Percentiles rank a stretch among this genome's conserved stretches.
Evolutionary conservation across 2,329 filamentous ascomycete species (phyloP).

Genomic region (Trichoderma hamatum): DNA sequence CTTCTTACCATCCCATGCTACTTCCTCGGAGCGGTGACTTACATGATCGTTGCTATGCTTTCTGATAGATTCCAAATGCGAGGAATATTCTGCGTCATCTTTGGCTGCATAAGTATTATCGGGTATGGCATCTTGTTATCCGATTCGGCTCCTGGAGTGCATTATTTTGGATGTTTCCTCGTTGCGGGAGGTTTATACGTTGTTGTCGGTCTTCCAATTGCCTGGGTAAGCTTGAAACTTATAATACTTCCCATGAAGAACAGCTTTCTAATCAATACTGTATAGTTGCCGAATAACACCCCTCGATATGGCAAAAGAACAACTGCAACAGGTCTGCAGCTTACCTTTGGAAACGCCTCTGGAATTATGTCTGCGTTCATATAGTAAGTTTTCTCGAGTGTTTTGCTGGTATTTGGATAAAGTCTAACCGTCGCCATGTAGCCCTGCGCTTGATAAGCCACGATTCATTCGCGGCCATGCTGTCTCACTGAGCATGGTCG

Average conservation of each 20-base stretch:
- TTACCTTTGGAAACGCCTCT: constrained; percentile 69
- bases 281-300: constrained; percentile 62
- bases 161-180: constrained; percentile 77
- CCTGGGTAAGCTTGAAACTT: constrained; percentile 47
- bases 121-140: constrained; percentile 72
- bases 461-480: constrained; percentile 66
- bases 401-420: background rate
- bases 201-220: constrained; percentile 58
- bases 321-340: constrained; percentile 70
- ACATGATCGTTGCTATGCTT: constrained; percentile 66
- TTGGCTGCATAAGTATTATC: constrained; percentile 64
- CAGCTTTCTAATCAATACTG: background rate
- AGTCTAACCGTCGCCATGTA: constrained; percentile 30
- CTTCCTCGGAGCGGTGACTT: constrained; percentile 69
- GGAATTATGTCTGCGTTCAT: constrained; percentile 77
- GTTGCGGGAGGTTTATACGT: constrained; percentile 73
- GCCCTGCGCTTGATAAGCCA: constrained; percentile 52
- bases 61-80: constrained; percentile 70
- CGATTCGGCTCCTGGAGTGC: constrained; percentile 60
- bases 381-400: constrained; percentile 40
- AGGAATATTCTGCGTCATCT: constrained; percentile 65
- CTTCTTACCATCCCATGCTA: constrained; percentile 80
- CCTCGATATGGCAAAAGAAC: constrained; percentile 78
- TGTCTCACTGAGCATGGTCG: constrained; percentile 61
- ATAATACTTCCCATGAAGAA: background rate